These are phyloP conservation scores for Dryadomyces quercus-mongolicae DNA, from an alignment of 2,329 filamentous ascomycete species.

Conservation along the genomic window DNA sequence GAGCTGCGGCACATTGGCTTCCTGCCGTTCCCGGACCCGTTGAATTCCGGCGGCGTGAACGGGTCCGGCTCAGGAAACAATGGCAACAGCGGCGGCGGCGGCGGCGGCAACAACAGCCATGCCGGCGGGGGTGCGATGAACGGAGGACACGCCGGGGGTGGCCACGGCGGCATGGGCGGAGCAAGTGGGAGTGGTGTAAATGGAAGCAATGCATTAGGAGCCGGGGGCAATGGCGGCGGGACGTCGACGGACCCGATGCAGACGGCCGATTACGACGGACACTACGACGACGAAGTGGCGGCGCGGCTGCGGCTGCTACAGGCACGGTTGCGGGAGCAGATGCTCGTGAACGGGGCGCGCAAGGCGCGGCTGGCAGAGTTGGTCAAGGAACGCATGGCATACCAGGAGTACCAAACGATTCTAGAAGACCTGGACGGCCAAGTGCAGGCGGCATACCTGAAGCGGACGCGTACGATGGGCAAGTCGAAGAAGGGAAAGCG, in stretches of 20 bases:
- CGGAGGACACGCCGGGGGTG: not conserved
- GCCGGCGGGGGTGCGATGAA: not conserved
- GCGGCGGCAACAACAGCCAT: not conserved
- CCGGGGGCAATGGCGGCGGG: slow-evolving; percentile 3
- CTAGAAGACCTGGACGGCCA: slow-evolving; percentile 92
- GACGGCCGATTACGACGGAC: slow-evolving; percentile 67
- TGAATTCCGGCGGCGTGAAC: slow-evolving; percentile 17
- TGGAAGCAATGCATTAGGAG: not conserved
- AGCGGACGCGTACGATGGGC: slow-evolving; percentile 86
- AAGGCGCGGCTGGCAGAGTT: slow-evolving; percentile 80
- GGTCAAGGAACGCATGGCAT: slow-evolving; percentile 83
- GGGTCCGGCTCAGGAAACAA: slow-evolving; percentile 6
- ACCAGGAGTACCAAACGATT: slow-evolving; percentile 95
- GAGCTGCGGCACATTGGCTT: slow-evolving; percentile 88
- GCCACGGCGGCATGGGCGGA: not conserved
- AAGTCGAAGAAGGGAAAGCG: slow-evolving; percentile 74
- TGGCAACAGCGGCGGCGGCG: slow-evolving; percentile 1
- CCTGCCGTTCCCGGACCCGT: slow-evolving; percentile 37
- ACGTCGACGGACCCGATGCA: slow-evolving; percentile 12
- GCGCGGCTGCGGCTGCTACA: slow-evolving; percentile 81
- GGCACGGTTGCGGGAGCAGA: slow-evolving; percentile 66
- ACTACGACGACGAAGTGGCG: slow-evolving; percentile 89
- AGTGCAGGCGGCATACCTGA: slow-evolving; percentile 89
- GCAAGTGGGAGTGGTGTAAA: slow-evolving; percentile 15
- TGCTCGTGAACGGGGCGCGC: slow-evolving; percentile 78